Evolutionary conservation across 176 grass and related monocot genomes (phyloP).

Genomic region (Otatea glauca): DNA sequence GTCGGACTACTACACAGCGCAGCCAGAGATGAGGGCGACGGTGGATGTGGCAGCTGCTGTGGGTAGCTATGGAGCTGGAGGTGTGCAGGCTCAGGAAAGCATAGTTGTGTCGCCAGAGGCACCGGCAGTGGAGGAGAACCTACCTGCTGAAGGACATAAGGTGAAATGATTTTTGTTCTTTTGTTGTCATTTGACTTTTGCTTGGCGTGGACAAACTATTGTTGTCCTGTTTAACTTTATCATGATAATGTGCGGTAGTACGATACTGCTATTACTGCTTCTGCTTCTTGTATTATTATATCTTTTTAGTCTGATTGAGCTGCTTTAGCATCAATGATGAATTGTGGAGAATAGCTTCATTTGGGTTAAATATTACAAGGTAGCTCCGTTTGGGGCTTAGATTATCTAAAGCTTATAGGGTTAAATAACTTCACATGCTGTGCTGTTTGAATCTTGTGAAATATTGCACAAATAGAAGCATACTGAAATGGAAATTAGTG

Average conservation of each 20-base stretch:
- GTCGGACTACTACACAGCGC: constrained; percentile 79
- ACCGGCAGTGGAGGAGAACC: constrained; percentile 35
- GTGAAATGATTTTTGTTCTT: constrained; percentile 36
- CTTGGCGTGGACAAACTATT: neutral
- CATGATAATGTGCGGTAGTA: neutral
- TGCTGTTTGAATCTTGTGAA: neutral
- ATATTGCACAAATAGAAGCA: neutral
- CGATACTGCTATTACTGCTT: neutral
- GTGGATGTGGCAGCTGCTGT: constrained; percentile 72
- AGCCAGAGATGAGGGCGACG: constrained; percentile 64
- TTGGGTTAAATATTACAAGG: neutral
- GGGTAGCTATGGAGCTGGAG: constrained; percentile 53
- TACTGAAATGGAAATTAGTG: neutral
- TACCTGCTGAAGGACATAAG: constrained; percentile 42
- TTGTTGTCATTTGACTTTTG: neutral
- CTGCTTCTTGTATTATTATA: constrained; percentile 21
- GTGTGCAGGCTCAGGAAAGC: constrained; percentile 44
- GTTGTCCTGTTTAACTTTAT: neutral
- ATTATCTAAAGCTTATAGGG: neutral
- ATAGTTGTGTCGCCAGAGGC: constrained; percentile 41
- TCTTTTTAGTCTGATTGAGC: neutral
- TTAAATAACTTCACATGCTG: neutral
- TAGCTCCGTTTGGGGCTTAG: neutral
- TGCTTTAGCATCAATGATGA: neutral
- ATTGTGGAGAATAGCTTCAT: neutral